Percentiles rank a stretch among this genome's conserved stretches.
These are phyloP conservation scores for Rhynchosporium secalis DNA, from an alignment of 2,329 filamentous ascomycete genomes.

Conservation along the genomic window DNA sequence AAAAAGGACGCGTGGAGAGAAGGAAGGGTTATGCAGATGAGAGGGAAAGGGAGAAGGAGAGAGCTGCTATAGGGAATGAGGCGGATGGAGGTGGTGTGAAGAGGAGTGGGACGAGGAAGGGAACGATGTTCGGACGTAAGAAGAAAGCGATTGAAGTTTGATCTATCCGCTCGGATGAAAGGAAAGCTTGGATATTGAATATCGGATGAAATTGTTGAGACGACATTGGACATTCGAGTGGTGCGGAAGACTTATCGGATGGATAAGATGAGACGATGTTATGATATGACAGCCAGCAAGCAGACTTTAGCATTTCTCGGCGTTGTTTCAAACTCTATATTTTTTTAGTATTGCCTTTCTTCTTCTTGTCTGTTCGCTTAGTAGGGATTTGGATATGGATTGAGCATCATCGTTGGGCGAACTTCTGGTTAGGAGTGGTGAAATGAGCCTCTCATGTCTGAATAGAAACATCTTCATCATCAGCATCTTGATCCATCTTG, in stretches of 20 bases:
- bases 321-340: background rate
- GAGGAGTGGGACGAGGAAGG: slow-evolving; percentile 17
- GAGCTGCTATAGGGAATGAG: background rate
- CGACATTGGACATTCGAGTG: background rate
- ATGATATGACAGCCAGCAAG: background rate
- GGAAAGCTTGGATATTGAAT: background rate
- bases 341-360: background rate
- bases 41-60: slow-evolving; percentile 30
- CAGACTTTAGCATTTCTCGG: slow-evolving; percentile 4
- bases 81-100: slow-evolving; percentile 1
- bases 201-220: background rate
- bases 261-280: background rate
- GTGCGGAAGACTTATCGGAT: too few relatives aligned
- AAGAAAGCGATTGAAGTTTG: slow-evolving; percentile 16
- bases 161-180: background rate
- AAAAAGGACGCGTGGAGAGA: slow-evolving; percentile 70
- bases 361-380: background rate
- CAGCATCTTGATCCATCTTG: background rate
- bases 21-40: slow-evolving; percentile 47
- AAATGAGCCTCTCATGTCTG: background rate
- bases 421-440: background rate
- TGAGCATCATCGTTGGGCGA: background rate
- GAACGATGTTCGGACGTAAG: slow-evolving; percentile 20
- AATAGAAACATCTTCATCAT: background rate
- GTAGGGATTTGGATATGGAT: background rate